Base-by-base conservation (phyloP, 805 yeast species). In the Lipomyces sp. region DNA sequence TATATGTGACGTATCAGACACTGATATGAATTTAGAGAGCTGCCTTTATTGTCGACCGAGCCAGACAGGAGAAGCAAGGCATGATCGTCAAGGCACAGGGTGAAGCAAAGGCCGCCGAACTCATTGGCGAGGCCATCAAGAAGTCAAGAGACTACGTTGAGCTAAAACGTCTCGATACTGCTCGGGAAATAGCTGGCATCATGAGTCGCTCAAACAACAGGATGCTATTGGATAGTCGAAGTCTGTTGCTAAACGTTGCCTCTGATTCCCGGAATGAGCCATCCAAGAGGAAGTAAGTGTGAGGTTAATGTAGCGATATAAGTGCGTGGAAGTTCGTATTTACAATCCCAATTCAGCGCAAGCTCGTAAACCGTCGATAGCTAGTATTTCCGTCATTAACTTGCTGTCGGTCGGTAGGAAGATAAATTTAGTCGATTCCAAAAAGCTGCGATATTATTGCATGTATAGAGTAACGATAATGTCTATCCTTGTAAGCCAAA, bases 41-140 rank as follows among this genome's bases (percentile, higher is more conserved):
- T 7, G 98, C 98, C 0, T 95, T 93, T 73, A 83, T 95, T 54
- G 99, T 95, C 62, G 99, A 95, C 79, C 91, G 92, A 77, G 99
- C 99, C 7, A 87, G 90, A 74, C 99, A 95, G 80, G 98, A 95
- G 81, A 95, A 95, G 79, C 98, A 95, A 80, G 96, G 96, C 77
- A 84, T 92, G 82, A 96, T 95, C 70, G 98, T 95, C 65, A 92
- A 90, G 79, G 98, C 99, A 11, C 59, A 53, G 78, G 99, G 99
- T 86, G 99, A 95, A 81, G 99, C 99, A 71, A 87, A 91, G 77
- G 90, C 97, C 62, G 99, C 99, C 42, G 96, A 93, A 79, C 87
- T 95, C 81, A 92, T 95, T 81, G 99, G 99, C 86, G 99, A 95
- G 72, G 98, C 99, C 63, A 94, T 95, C 79, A 95, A 94, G 83